These are phyloP conservation scores for Rosa chinensis DNA, from an alignment of 306 rosid genomes.

Conservation along the genomic window DNA sequence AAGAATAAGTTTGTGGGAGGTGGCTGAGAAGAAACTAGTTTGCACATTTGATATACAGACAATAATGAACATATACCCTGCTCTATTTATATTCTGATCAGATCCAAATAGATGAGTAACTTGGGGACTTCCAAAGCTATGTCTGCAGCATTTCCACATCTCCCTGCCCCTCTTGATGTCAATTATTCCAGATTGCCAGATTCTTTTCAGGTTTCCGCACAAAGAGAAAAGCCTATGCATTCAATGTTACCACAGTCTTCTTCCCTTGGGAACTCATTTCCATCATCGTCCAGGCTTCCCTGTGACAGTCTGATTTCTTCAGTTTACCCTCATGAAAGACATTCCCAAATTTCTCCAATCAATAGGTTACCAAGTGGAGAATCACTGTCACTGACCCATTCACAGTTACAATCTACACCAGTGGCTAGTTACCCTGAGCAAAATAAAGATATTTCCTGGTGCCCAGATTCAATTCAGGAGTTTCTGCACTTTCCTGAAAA, in stretches of 20 bases:
- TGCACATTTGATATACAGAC: conserved; percentile 2
- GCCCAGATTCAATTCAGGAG: conserved; percentile 59
- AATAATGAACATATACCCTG: conserved; percentile 29
- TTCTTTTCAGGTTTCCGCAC: conserved; percentile 51
- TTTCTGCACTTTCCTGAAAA: conserved; percentile 51
- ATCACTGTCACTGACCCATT: conserved; percentile 31
- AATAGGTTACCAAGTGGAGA: conserved; percentile 38
- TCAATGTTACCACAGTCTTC: conserved; percentile 42
- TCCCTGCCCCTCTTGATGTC: conserved; percentile 38
- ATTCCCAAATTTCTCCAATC: conserved; percentile 43
- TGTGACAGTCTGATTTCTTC: conserved; percentile 30
- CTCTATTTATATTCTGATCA: conserved; percentile 51
- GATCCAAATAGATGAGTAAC: conserved; percentile 53
- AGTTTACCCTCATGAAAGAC: conserved; percentile 42
- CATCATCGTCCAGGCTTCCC: conserved; percentile 44
- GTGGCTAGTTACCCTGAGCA: conserved; percentile 43
- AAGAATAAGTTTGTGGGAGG: conserved; percentile 19
- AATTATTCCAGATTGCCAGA: conserved; percentile 44
- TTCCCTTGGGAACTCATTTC: conserved; percentile 37
- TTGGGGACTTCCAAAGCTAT: conserved; percentile 42
- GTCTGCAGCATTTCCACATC: conserved; percentile 56
- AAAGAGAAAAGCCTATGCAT: conserved; percentile 37
- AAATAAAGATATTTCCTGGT: conserved; percentile 54
- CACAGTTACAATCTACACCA: conserved; percentile 41
- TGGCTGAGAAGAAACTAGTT: conserved; percentile 18